phyloP scores from a whole-genome alignment of 2,329 filamentous ascomycete species.

The Aspergillus costaricaensis region DNA sequence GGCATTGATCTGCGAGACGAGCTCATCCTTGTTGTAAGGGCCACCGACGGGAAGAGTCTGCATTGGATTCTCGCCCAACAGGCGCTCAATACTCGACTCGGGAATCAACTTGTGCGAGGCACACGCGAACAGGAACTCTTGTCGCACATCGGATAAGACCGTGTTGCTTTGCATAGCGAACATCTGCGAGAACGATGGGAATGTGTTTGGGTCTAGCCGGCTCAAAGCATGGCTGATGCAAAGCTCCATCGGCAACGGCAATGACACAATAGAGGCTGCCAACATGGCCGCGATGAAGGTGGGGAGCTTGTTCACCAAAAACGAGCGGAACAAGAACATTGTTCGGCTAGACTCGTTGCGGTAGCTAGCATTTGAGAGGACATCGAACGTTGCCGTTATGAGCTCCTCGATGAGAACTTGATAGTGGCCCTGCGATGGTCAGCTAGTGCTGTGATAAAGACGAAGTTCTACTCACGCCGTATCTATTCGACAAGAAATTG shows the following conservation, averaged over 20 bases:
- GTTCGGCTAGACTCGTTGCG: constrained; percentile 62
- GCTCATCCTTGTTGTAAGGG: constrained; percentile 69
- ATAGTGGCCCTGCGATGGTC: constrained; percentile 63
- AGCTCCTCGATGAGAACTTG: constrained; percentile 78
- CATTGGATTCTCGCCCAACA: constrained; percentile 83
- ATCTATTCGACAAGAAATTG: constrained; percentile 80
- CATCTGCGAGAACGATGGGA: constrained; percentile 65
- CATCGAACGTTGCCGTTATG: constrained; percentile 84
- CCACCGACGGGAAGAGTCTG: constrained; percentile 69
- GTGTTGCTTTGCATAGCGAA: constrained; percentile 63
- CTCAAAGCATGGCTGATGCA: constrained; percentile 68
- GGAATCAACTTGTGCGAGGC: constrained; percentile 83
- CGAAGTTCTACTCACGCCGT: constrained; percentile 60
- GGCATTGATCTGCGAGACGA: constrained; percentile 75
- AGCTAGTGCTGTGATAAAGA: background rate
- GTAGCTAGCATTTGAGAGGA: constrained; percentile 83
- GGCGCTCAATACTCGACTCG: constrained; percentile 72
- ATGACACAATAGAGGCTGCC: constrained; percentile 58
- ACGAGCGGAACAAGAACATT: constrained; percentile 78
- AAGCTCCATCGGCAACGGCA: constrained; percentile 62
- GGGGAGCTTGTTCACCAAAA: constrained; percentile 75
- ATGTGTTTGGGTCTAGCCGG: constrained; percentile 62
- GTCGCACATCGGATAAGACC: constrained; percentile 67
- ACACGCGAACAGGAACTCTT: constrained; percentile 87
- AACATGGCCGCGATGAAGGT: constrained; percentile 61